These are phyloP conservation scores for Sporothrix mexicana DNA, from an alignment of 2,329 filamentous ascomycete genomes.

Conservation along the genomic window DNA sequence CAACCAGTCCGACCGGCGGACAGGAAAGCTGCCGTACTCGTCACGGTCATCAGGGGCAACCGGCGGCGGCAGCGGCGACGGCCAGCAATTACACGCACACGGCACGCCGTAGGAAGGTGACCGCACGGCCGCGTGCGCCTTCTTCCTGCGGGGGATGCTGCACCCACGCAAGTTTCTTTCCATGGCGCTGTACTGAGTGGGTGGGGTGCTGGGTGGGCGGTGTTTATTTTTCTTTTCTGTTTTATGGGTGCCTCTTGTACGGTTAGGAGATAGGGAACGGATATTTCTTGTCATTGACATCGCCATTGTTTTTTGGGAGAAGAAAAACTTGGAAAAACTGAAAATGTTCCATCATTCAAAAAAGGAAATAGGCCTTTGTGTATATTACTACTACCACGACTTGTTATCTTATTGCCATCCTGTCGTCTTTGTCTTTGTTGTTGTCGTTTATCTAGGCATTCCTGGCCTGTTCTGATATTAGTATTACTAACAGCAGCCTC, in stretches of 20 bases:
- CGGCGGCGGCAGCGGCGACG: slow-evolving; percentile 26
- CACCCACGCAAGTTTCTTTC: slow-evolving; percentile 31
- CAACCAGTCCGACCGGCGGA: slow-evolving; percentile 34
- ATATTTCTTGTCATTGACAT: no score
- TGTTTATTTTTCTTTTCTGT: not conserved
- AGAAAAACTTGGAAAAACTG: not conserved
- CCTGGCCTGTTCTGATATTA: slow-evolving; percentile 1
- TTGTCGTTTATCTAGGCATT: slow-evolving; percentile 6
- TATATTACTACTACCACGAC: slow-evolving; percentile 27
- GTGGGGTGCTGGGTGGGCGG: not conserved
- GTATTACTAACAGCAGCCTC: slow-evolving; percentile 32
- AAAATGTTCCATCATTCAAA: not conserved
- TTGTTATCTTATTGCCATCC: slow-evolving; percentile 19
- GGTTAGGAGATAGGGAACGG: not conserved
- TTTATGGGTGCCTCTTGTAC: not conserved
- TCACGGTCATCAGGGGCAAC: not conserved
- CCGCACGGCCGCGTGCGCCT: not conserved
- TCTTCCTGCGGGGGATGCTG: slow-evolving; percentile 19
- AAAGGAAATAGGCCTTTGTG: slow-evolving; percentile 32
- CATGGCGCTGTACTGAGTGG: not conserved
- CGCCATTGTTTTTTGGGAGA: no score
- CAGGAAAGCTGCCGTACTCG: slow-evolving; percentile 28
- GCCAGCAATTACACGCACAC: slow-evolving; percentile 32
- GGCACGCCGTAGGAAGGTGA: slow-evolving; percentile 37
- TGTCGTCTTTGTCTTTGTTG: not conserved